phyloP scores from a whole-genome alignment of 2,329 filamentous ascomycete species.

The Colletotrichum liriopes region DNA sequence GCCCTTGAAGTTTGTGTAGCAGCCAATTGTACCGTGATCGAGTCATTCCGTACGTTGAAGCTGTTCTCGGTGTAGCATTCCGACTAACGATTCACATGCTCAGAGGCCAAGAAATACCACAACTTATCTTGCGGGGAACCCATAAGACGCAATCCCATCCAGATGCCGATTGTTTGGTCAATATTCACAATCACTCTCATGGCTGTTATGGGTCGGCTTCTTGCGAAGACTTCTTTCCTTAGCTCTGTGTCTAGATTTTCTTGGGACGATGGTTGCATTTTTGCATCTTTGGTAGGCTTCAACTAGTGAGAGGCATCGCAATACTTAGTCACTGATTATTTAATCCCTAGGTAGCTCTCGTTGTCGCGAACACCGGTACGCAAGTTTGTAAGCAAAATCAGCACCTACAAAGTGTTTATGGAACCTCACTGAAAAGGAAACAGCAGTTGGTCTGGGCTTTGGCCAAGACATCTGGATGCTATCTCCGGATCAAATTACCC shows the following conservation, averaged over 20 bases:
- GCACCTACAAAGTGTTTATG: not conserved
- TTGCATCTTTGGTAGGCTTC: not conserved
- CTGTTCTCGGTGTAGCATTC: not conserved
- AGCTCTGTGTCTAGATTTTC: not conserved
- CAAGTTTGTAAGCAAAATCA: not conserved
- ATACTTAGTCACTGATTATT: not conserved
- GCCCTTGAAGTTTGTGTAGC: not conserved
- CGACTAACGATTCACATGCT: not conserved
- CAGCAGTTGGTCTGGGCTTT: not conserved
- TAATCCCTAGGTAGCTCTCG: not conserved
- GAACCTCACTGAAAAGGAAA: not conserved
- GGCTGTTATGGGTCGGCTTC: not conserved
- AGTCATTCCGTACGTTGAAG: not conserved
- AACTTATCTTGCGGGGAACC: not conserved
- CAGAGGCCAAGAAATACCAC: not conserved
- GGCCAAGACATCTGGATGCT: conserved; percentile 11
- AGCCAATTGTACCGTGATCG: not conserved
- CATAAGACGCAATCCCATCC: not conserved
- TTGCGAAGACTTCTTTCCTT: not conserved
- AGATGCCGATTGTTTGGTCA: not conserved
- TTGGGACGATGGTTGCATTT: not conserved
- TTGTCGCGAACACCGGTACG: not conserved
- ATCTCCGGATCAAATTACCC: not conserved
- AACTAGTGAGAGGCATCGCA: too few species aligned
- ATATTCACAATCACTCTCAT: not conserved